phyloP scores from a whole-genome alignment of 805 yeast species.

The Candida tammaniensis region DNA sequence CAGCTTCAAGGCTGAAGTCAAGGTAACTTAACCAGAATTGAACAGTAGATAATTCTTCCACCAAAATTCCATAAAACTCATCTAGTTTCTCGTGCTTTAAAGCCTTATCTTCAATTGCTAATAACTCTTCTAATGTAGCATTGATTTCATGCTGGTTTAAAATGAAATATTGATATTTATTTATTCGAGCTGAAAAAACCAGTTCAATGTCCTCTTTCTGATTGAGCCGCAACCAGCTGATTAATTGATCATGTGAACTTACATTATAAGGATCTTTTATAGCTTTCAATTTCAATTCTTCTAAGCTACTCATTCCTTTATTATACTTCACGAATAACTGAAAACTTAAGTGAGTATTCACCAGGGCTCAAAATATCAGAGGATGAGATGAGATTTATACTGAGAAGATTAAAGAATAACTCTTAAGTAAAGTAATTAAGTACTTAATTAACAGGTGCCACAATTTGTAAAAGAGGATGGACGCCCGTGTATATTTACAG shows the following conservation, averaged over 20 bases:
- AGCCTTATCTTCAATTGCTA: constrained; percentile 10
- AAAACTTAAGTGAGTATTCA: not conserved
- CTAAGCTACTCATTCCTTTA: constrained; percentile 6
- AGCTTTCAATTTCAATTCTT: constrained; percentile 11
- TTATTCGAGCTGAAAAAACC: constrained; percentile 4
- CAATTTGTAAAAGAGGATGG: too few relatives aligned
- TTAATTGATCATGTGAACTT: constrained; percentile 17
- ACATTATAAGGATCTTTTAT: constrained; percentile 12
- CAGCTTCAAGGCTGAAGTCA: constrained; percentile 9
- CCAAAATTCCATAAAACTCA: constrained; percentile 15
- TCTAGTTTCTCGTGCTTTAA: constrained; percentile 6
- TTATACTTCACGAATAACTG: not conserved
- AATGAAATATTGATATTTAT: constrained; percentile 9
- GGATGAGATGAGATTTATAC: constrained; percentile 6
- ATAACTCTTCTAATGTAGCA: constrained; percentile 20
- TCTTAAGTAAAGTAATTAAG: too few relatives aligned
- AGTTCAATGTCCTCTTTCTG: not conserved
- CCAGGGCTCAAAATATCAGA: not conserved
- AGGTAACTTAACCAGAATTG: constrained; percentile 21
- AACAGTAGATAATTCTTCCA: constrained; percentile 20
- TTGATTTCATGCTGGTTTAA: constrained; percentile 12
- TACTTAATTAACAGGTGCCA: too few relatives aligned
- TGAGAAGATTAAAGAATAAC: not conserved
- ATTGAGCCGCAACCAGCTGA: constrained; percentile 10
- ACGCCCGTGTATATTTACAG: constrained; percentile 67